Conservation (phyloP, 805 yeast genomes). For the Candida odintsovae region DNA sequence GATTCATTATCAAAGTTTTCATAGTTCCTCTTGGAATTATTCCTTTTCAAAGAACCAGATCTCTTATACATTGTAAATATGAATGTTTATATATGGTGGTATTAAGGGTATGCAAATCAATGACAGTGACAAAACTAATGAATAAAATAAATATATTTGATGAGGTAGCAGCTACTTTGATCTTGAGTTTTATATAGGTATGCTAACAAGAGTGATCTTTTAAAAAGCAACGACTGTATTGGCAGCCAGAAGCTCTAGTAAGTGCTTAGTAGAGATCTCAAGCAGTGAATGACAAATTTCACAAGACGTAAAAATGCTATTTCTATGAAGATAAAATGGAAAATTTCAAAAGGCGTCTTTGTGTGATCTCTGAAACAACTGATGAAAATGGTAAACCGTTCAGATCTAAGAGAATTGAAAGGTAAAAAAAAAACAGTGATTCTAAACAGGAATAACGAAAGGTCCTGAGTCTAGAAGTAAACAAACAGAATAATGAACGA, state of each 20-base stretch:
- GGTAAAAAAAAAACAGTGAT: background rate
- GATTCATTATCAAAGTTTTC: constrained; percentile 29
- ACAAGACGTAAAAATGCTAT: background rate
- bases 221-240: background rate
- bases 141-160: too few species aligned
- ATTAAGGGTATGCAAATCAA: background rate
- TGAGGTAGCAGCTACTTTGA: background rate
- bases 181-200: too few species aligned
- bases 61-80: constrained; percentile 19
- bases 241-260: background rate
- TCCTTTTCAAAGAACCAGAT: constrained; percentile 19
- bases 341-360: background rate
- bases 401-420: background rate
- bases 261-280: too few species aligned
- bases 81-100: background rate
- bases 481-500: background rate
- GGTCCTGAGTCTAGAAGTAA: too few species aligned
- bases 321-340: too few species aligned
- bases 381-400: background rate
- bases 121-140: too few species aligned
- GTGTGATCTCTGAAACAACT: background rate
- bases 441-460: background rate
- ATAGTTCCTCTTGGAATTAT: constrained; percentile 15
- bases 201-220: too few species aligned
- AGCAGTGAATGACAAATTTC: background rate